These are phyloP conservation scores for Saccharomycopsis lassenensis DNA, from an alignment of 805 yeast genomes.

Conservation along the genomic window DNA sequence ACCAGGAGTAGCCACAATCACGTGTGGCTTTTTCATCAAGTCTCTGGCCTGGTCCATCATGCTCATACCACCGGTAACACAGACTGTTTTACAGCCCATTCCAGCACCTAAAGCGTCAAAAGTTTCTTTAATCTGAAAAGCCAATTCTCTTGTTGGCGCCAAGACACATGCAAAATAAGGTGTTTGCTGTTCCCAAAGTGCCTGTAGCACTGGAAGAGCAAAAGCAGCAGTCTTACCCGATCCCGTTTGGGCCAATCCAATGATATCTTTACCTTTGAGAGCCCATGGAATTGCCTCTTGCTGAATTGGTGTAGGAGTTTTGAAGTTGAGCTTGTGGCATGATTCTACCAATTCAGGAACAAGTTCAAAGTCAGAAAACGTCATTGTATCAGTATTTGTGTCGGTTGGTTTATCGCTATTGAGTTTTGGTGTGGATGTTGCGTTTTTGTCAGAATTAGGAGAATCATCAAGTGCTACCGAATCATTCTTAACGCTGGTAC, in stretches of 20 bases:
- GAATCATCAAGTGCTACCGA: not conserved
- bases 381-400: conserved; percentile 21
- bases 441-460: not conserved
- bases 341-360: conserved; percentile 77
- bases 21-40: conserved; percentile 86
- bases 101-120: conserved; percentile 85
- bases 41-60: conserved; percentile 97
- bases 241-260: conserved; percentile 96
- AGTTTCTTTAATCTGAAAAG: conserved; percentile 84
- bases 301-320: conserved; percentile 90
- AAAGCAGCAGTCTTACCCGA: conserved; percentile 98
- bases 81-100: conserved; percentile 86
- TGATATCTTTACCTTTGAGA: conserved; percentile 79
- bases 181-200: conserved; percentile 78
- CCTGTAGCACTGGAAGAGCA: conserved; percentile 89
- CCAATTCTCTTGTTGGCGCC: conserved; percentile 79
- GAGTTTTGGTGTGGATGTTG: conserved; percentile 13
- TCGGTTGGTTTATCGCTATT: conserved; percentile 4
- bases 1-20: conserved; percentile 93
- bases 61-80: conserved; percentile 96
- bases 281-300: conserved; percentile 87
- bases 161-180: conserved; percentile 84
- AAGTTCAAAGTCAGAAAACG: conserved; percentile 49
- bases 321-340: conserved; percentile 59
- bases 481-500: not conserved